phyloP scores from a whole-genome alignment of 768 basidiomycete species.

The Naematelia aurantialba region DNA sequence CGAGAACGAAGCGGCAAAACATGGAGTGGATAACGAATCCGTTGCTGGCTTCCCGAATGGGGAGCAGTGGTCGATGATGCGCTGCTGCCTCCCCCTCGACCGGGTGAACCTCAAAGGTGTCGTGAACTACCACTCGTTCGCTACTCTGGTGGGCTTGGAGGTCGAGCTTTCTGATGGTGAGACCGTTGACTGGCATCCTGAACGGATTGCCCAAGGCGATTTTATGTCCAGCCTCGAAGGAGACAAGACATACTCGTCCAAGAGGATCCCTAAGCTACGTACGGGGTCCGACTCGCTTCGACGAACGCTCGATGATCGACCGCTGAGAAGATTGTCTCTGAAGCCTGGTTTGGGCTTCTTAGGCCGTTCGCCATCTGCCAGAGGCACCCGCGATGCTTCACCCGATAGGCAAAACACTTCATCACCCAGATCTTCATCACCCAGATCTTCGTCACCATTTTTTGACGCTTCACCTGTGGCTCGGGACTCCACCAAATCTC shows the following conservation, averaged over 20 bases:
- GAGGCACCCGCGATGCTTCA: constrained; percentile 5
- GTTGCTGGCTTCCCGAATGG: neutral
- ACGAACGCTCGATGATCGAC: constrained; percentile 1
- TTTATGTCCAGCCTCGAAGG: neutral
- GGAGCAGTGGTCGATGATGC: constrained; percentile 48
- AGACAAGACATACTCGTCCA: neutral
- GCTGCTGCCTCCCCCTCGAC: constrained; percentile 46
- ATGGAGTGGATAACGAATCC: neutral
- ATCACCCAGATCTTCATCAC: neutral
- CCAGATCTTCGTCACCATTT: neutral
- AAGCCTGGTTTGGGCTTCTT: neutral
- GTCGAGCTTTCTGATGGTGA: constrained; percentile 25
- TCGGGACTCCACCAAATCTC: constrained; percentile 1
- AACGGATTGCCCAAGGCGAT: constrained; percentile 8
- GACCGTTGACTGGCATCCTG: constrained; percentile 14
- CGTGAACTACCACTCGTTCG: constrained; percentile 47
- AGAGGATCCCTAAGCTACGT: neutral
- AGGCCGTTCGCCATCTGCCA: neutral
- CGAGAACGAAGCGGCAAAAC: neutral
- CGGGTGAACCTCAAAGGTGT: constrained; percentile 33
- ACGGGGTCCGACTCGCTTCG: neutral
- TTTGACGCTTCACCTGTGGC: neutral
- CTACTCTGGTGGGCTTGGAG: constrained; percentile 41
- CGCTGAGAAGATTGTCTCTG: neutral
- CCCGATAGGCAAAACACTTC: neutral